Conservation (phyloP, 352 stramenopile species). For the Phytophthora foliorum region DNA sequence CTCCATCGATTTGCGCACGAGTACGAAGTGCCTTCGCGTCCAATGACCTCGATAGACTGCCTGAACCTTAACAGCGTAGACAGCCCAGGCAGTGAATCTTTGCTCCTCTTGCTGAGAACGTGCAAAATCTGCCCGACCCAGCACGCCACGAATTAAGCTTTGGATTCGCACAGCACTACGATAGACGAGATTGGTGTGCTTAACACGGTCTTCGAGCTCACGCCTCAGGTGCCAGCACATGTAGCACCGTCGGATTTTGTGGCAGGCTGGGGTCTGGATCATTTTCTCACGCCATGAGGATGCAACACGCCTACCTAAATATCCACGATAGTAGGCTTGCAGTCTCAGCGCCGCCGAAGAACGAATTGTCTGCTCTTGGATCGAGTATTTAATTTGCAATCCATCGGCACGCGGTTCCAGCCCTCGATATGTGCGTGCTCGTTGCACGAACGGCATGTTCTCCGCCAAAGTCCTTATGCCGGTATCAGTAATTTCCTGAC, state of each 20-base stretch:
- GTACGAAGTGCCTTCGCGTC: constrained; percentile 53
- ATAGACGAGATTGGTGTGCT: constrained; percentile 41
- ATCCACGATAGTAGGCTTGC: constrained; percentile 71
- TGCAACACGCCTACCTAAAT: constrained; percentile 58
- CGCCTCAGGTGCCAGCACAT: constrained; percentile 52
- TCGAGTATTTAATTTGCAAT: constrained; percentile 72
- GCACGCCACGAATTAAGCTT: constrained; percentile 56
- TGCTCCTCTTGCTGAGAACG: constrained; percentile 39
- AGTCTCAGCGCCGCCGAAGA: constrained; percentile 78
- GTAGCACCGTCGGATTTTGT: constrained; percentile 64
- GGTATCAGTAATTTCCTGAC: constrained; percentile 81
- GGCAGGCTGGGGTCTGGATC: constrained; percentile 59
- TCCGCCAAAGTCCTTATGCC: constrained; percentile 72
- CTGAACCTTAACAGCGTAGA: constrained; percentile 63
- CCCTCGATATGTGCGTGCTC: constrained; percentile 59
- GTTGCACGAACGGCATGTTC: constrained; percentile 78
- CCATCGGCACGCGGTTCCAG: constrained; percentile 65
- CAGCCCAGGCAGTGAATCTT: constrained; percentile 48
- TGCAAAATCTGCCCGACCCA: constrained; percentile 51
- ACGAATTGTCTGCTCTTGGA: constrained; percentile 80
- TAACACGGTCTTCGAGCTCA: constrained; percentile 49
- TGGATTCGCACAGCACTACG: constrained; percentile 65
- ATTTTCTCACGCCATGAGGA: constrained; percentile 62
- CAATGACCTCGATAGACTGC: constrained; percentile 71
- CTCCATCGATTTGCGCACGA: constrained; percentile 74